phyloP scores from a whole-genome alignment of 306 rosid genomes.

The Medicago truncatula region MtrunA17r5.0-ANR NC_053043.1:1983001-1983500 shows the following conservation, averaged over 20 bases:
- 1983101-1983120: slow-evolving; percentile 42
- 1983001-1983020: slow-evolving; percentile 24
- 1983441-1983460: slow-evolving; percentile 35
- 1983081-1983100: slow-evolving; percentile 40
- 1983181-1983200: slow-evolving; percentile 62
- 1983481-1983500: slow-evolving; percentile 32
- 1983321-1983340: slow-evolving; percentile 36
- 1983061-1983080: slow-evolving; percentile 39
- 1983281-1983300: slow-evolving; percentile 33
- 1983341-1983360: slow-evolving; percentile 44
- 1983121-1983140: slow-evolving; percentile 63
- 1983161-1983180: slow-evolving; percentile 49
- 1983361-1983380: slow-evolving; percentile 34
- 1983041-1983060: slow-evolving; percentile 34
- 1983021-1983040: slow-evolving; percentile 37
- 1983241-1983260: slow-evolving; percentile 41
- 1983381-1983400: slow-evolving; percentile 29
- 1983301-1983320: slow-evolving; percentile 22
- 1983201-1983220: slow-evolving; percentile 44
- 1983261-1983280: slow-evolving; percentile 15
- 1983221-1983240: slow-evolving; percentile 62
- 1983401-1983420: slow-evolving; percentile 48
- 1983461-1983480: slow-evolving; percentile 47
- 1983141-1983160: slow-evolving; percentile 47
- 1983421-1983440: slow-evolving; percentile 39